Conservation (phyloP, 371 early-diverging fungal genomes). For the Fennellomyces sp. region DNA sequence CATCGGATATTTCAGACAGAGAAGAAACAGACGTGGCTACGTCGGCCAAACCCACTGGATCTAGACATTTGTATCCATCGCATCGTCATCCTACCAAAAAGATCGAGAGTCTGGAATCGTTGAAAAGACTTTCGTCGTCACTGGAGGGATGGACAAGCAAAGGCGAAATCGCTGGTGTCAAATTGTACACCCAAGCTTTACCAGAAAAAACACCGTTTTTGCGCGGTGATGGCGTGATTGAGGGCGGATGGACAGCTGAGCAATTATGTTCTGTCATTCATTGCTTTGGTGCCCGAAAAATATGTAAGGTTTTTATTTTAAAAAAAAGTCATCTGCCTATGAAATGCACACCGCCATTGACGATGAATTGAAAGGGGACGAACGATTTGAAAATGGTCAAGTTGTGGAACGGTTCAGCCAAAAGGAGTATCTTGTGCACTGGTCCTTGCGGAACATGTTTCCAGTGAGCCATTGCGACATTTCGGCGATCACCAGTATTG, state of each 20-base stretch:
- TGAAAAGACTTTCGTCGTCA: conserved; percentile 22
- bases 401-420: conserved; percentile 57
- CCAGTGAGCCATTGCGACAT: conserved; percentile 27
- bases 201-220: conserved; percentile 33
- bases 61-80: conserved; percentile 17
- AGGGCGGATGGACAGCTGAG: conserved; percentile 59
- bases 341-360: too few species aligned
- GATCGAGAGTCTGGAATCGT: conserved; percentile 11
- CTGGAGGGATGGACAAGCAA: conserved; percentile 16
- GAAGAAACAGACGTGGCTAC: background rate
- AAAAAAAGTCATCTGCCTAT: background rate
- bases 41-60: background rate
- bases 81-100: conserved; percentile 26
- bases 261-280: conserved; percentile 52
- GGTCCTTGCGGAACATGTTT: conserved; percentile 30
- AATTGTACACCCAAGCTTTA: background rate
- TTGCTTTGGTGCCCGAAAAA: conserved; percentile 46
- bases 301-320: conserved; percentile 28
- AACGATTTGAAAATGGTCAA: conserved; percentile 52
- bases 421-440: conserved; percentile 57
- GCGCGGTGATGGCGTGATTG: conserved; percentile 54
- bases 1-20: conserved; percentile 17
- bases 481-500: conserved; percentile 52
- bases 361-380: too few species aligned
- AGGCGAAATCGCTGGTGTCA: conserved; percentile 10